Base-by-base conservation (phyloP, 805 yeast genomes). In the Hagleromyces aurorensis region DNA sequence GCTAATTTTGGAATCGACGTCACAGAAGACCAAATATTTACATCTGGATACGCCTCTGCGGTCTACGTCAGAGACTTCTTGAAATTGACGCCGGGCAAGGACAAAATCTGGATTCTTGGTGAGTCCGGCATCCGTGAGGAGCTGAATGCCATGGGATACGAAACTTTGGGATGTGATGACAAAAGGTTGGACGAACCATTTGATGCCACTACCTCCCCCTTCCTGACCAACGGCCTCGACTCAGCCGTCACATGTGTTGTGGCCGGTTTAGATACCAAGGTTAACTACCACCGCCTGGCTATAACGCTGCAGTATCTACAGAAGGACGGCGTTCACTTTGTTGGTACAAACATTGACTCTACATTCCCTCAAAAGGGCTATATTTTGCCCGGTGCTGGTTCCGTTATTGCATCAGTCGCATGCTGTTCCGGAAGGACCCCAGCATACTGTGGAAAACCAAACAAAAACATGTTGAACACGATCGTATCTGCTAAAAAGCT, bases 321-420 rank as follows among this genome's bases (percentile, higher is more conserved):
- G 38, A 71, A 77, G 34, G 63, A 67, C 2, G 25, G 36, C 11
- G 65, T 84, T 3, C 70, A 77, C 18, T 91, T 85, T 56, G 65
- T 91, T 40, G 97, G 96, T 13, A 91, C 97, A 4, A 91, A 91
- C 55, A 82, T 83, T 23, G 98, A 91, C 57, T 80, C 95, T 1
- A 91, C 98, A 0, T 91, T 76, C 64, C 98, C 98, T 2, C 73
- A 81, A 35, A 78, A 82, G 56, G 96, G 94, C 1, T 65, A 72
- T 44, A 70, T 83, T 27, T 68, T 91, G 28, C 94, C 96, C 12
- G 98, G 98, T 17, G 97, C 98, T 1, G 98, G 98, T 1, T 78
- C 96, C 2, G 72, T 85, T 41, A 77, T 89, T 24, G 82, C 84
- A 43, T 69, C 86, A 0, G 75, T 84, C 11, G 72, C 83, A 2